Base-by-base conservation (phyloP, 345 rosid genomes). In the Streptanthus diversifolius region DNA sequence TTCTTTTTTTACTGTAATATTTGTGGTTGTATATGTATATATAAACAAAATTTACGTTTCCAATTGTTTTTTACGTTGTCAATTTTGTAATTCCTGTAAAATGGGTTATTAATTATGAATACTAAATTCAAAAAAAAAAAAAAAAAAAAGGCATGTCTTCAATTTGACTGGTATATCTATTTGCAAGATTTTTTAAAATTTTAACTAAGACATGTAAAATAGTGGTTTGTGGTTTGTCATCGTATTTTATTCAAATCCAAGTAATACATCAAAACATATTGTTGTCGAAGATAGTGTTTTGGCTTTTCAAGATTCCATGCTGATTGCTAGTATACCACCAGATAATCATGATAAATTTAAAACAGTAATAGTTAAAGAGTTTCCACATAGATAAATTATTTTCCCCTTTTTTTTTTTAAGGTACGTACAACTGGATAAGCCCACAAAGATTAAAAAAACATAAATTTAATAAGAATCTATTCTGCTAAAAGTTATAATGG, bases 371-470 rank as follows among this genome's bases (percentile, higher is more conserved):
- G n/a, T n/a, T n/a, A n/a, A n/a, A n/a, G n/a, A n/a, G n/a, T n/a
- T n/a, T n/a, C n/a, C n/a, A n/a, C n/a, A n/a, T n/a, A n/a, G n/a
- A n/a, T n/a, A n/a, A n/a, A n/a, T n/a, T n/a, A n/a, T n/a, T n/a
- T n/a, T n/a, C n/a, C n/a, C n/a, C n/a, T n/a, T n/a, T n/a, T n/a
- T n/a, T n/a, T n/a, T n/a, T n/a, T n/a, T n/a, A n/a, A n/a, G 24
- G 27, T 19, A 21, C 53, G 53, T 10, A 48, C 21, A 19, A 10
- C 53, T 37, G 52, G 14, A 60, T 30, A 41, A 41, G 56, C 56
- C 77, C 77, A 72, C 70, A 25, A 32, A 63, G 39, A 36, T 7
- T n/a, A n/a, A n/a, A n/a, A 7, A 40, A 71, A 47, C 19, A 7
- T 25, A 59, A 1, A 44, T n/a, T 70, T n/a, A 45, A 58, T 55